A percentile compares a stretch with the other conserved stretches of the same genome.
phyloP scores from a whole-genome alignment of 495 filamentous ascomycete genomes.

The Neurospora sp. region DNA sequence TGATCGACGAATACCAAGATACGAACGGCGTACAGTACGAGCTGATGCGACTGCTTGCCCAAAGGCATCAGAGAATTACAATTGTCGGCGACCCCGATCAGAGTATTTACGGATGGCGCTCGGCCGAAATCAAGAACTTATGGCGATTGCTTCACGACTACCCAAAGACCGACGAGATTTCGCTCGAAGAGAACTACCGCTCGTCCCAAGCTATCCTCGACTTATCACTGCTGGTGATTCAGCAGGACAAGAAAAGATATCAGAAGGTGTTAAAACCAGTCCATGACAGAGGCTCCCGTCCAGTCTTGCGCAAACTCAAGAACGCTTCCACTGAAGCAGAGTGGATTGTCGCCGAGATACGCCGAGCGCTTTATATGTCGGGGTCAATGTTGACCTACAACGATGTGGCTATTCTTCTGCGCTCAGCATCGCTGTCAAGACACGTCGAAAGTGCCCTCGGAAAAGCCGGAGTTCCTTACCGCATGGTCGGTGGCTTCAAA shows the following conservation, averaged over 20 bases:
- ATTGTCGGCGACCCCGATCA: slow-evolving; percentile 97
- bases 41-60: slow-evolving; percentile 82
- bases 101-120: slow-evolving; percentile 97
- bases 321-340: slow-evolving; percentile 64
- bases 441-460: slow-evolving; percentile 78
- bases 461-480: slow-evolving; percentile 78
- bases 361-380: slow-evolving; percentile 57
- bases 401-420: slow-evolving; percentile 79
- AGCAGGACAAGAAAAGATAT: slow-evolving; percentile 77
- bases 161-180: slow-evolving; percentile 65
- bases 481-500: slow-evolving; percentile 81
- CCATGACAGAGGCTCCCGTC: slow-evolving; percentile 69
- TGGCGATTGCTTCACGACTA: slow-evolving; percentile 67
- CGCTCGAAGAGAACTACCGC: slow-evolving; percentile 92
- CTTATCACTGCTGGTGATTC: slow-evolving; percentile 74
- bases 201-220: slow-evolving; percentile 84
- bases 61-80: slow-evolving; percentile 62
- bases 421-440: slow-evolving; percentile 74
- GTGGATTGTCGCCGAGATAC: slow-evolving; percentile 86
- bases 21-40: slow-evolving; percentile 95
- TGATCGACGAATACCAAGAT: slow-evolving; percentile 98
- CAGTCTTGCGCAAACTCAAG: slow-evolving; percentile 72
- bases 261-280: slow-evolving; percentile 70
- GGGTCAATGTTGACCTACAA: slow-evolving; percentile 60
- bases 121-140: slow-evolving; percentile 88